Base-by-base conservation (phyloP, 1,284 basidiomycete genomes). In the Sanghuangporus baumii region DNA sequence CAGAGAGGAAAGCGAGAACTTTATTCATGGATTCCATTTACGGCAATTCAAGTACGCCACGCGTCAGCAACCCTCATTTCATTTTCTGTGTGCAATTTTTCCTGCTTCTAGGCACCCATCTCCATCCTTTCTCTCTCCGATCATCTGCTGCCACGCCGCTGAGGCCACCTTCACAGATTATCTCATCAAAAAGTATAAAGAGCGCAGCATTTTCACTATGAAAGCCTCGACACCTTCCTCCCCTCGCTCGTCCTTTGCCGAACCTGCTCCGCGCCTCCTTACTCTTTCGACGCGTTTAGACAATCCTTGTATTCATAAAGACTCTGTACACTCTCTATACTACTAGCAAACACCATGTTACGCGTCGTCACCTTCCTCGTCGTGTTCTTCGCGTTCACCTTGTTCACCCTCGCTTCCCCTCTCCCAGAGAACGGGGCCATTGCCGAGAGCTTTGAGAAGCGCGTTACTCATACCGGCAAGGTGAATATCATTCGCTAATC, bases 371-470 rank as follows among this genome's bases (percentile, higher is more conserved):
- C 78, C 68, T 67, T 81, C 68, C 64, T 82, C 68, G 71, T 80
- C 65, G 69, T 76, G 34, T 68, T 85, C 65, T 75, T 79, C 69
- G 71, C 77, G 59, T 74, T 78, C 65, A 59, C 81, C 62, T 68
- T 80, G 64, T 67, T 76, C 63, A 70, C 74, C 48, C 67, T 80
- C 67, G 81, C 81, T 14, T 71, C 79, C 31, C 86, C 86, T 37
- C 67, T 85, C 34, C 73, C 78, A 54, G 60, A 36, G 59, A 66
- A 67, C 56, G 71, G 66, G 26, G 57, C 68, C 40, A 43, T 70
- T 8, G 64, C 71, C 11, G 70, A 72, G 41, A 60, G 60, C 38
- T 74, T 85, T 48, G 78, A 79, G 65, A 83, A 80, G 71, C 79
- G 86, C 55, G 65, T 74, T 54, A 75, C 77, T 5, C 80, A 78